Evolutionary conservation across 2,329 filamentous ascomycete genomes (phyloP), one percentile per base, ranked within the genome.

Genomic region (Diaporthe australafricana): DNA sequence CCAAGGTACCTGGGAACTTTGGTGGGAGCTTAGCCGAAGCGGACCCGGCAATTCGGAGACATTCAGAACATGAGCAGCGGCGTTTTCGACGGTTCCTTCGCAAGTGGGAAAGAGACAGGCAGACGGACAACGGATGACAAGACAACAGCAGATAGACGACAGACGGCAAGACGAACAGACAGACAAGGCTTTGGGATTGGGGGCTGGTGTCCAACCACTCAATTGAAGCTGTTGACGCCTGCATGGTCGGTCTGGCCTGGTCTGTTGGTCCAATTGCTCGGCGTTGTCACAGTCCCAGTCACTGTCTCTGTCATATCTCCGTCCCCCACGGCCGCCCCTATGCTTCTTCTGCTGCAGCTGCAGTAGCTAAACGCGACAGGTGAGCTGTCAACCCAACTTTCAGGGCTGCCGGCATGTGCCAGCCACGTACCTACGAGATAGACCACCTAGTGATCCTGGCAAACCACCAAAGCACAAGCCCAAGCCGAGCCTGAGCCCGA

Each of bases 351-450:
- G n/a, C 60, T 65, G 16, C 60, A 65, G 45, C 60, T 65, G 60
- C 60, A 65, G 8, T 12, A 25, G 35, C 60, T 65, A 45, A 30
- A 65, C 42, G 60, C 60, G 60, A 65, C n/a, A 65, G 60, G 45
- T 45, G 60, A 65, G 60, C 60, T 65, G 45, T 65, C 60, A 65
- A 65, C 45, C 38, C 60, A 65, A 65, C 60, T 50, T n/a, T 8
- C 60, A 65, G 45, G 45, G 60, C 60, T 65, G 60, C 60, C 60
- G 60, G 60, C 60, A 65, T 50, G 45, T 65, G 45, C 45, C 60
- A 65, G 60, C 60, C 60, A 65, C 60, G 45, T 65, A 65, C 12
- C 20, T 27, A 12, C 9, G 1, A 63, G 27, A 47, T 32, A 3
- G 35, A 48, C 30, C 45, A 27, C 40, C 38, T 45, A 11, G 60